Conservation (phyloP, 2,329 filamentous ascomycete species). For the Exophiala aquamarina region DNA sequence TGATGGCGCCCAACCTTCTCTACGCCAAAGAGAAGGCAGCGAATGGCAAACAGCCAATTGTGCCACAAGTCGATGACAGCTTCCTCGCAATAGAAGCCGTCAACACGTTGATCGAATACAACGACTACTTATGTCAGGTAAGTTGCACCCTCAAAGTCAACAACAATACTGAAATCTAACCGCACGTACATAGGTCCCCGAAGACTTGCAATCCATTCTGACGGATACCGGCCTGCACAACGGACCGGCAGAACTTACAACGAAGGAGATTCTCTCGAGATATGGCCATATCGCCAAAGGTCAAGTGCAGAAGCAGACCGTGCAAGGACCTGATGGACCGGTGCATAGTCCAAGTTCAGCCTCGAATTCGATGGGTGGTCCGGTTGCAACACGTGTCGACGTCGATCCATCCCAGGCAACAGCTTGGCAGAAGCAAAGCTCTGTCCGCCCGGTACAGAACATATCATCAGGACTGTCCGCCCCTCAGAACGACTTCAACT, state of each 20-base stretch:
- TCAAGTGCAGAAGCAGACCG: conserved; percentile 51
- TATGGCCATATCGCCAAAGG: conserved; percentile 79
- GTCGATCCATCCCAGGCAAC: conserved; percentile 73
- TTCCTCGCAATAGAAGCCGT: conserved; percentile 94
- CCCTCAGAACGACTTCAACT: conserved; percentile 21
- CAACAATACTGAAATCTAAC: conserved; percentile 6
- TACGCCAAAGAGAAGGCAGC: conserved; percentile 59
- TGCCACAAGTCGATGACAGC: conserved; percentile 76
- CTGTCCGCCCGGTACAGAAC: conserved; percentile 69
- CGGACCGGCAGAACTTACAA: conserved; percentile 81
- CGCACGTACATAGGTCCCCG: conserved; percentile 74
- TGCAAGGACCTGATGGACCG: conserved; percentile 56
- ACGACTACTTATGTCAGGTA: conserved; percentile 97
- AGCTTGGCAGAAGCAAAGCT: conserved; percentile 79
- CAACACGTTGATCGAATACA: conserved; percentile 84
- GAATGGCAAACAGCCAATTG: conserved; percentile 54
- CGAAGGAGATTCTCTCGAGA: conserved; percentile 93
- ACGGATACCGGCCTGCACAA: conserved; percentile 81
- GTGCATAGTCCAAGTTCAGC: conserved; percentile 43
- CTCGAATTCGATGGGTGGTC: conserved; percentile 35
- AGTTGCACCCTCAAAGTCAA: conserved; percentile 37
- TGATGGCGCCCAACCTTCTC: conserved; percentile 94
- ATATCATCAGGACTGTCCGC: conserved; percentile 11
- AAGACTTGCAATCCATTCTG: conserved; percentile 82
- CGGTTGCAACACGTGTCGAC: conserved; percentile 68